phyloP scores from a whole-genome alignment of 257 asterid genomes.

The Solanum corneliomulleri region DNA sequence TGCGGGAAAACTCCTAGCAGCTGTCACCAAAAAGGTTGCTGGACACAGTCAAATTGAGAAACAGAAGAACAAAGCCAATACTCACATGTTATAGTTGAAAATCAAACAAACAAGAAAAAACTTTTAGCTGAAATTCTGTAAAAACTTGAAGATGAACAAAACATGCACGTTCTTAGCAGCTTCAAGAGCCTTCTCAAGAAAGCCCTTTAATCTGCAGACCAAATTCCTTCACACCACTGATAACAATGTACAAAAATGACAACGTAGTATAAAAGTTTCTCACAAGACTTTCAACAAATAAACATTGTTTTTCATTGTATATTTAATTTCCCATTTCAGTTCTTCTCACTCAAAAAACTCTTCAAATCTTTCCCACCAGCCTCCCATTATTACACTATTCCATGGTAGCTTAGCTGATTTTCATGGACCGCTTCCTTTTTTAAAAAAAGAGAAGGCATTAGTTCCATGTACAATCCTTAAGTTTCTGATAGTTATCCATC shows the following conservation, averaged over 20 bases:
- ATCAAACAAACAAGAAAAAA: neutral
- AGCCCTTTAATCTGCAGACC: neutral
- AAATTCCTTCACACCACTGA: neutral
- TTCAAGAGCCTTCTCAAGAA: neutral
- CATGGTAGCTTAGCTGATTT: neutral
- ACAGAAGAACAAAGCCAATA: neutral
- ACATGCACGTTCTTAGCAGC: neutral
- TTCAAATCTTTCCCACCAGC: neutral
- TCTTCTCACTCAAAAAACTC: neutral
- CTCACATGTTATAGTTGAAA: neutral
- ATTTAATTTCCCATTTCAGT: neutral
- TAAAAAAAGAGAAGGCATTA: neutral
- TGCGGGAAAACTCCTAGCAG: neutral
- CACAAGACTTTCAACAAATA: neutral
- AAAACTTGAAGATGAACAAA: neutral
- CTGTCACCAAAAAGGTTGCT: neutral
- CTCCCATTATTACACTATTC: neutral
- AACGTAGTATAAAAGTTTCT: neutral
- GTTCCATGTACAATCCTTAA: neutral
- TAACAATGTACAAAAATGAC: neutral
- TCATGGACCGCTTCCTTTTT: neutral
- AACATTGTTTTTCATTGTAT: neutral
- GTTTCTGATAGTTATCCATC: neutral
- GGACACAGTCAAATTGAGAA: neutral
- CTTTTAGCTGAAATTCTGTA: neutral